A percentile compares a stretch with the other conserved stretches of the same genome.
These are phyloP conservation scores for Ilex asprella DNA, from an alignment of 257 asterid species.

Conservation along the genomic window DNA sequence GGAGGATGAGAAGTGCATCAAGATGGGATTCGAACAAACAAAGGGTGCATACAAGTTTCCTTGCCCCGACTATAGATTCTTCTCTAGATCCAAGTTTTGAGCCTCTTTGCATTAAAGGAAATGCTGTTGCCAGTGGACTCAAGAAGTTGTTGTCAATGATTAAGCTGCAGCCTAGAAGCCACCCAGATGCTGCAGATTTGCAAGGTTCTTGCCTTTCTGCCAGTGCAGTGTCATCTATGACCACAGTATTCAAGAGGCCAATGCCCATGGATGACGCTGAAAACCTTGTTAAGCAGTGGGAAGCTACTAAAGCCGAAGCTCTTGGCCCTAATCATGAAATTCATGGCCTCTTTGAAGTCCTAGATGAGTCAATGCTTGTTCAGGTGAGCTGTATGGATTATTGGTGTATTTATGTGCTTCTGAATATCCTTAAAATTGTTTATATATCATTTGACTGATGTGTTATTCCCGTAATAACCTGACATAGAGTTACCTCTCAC, in stretches of 20 bases:
- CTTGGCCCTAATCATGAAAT: constrained; percentile 80
- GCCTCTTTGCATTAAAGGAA: constrained; percentile 24
- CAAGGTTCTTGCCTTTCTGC: constrained; percentile 54
- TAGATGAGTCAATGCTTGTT: constrained; percentile 87
- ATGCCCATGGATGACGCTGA: constrained; percentile 94
- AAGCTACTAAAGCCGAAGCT: constrained; percentile 77
- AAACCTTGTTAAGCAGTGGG: constrained; percentile 87
- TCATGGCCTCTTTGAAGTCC: constrained; percentile 57
- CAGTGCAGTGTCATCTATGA: constrained; percentile 45
- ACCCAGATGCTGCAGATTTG: constrained; percentile 39
- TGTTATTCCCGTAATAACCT: too few relatives aligned
- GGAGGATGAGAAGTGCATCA: constrained; percentile 45
- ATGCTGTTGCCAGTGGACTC: constrained; percentile 32
- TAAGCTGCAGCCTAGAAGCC: constrained; percentile 26
- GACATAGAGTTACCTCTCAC: too few relatives aligned
- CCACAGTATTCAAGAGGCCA: constrained; percentile 45
- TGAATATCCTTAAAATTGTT: neutral
- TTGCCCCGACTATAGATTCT: constrained; percentile 26
- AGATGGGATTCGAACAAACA: constrained; percentile 36
- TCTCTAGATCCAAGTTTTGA: constrained; percentile 31
- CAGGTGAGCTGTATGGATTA: constrained; percentile 56
- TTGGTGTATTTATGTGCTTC: constrained; percentile 10
- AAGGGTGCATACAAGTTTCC: constrained; percentile 30
- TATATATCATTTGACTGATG: too few relatives aligned
- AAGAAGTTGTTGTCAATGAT: constrained; percentile 47